Base-by-base conservation (phyloP, 495 filamentous ascomycete genomes). In the Achaetomiella virescens region DNA sequence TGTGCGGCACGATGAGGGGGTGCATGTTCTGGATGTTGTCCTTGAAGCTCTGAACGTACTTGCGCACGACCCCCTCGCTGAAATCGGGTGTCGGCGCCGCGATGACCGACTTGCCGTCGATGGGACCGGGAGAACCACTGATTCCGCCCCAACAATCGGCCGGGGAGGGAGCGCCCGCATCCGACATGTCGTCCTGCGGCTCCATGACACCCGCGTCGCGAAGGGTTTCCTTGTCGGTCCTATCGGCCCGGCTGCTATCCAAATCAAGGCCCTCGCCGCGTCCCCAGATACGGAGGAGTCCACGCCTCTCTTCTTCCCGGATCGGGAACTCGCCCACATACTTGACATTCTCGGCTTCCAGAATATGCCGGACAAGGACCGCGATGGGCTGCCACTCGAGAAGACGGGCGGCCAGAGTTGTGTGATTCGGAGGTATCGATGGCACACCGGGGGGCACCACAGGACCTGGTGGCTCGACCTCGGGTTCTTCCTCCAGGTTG, bases 1-100 rank as follows among this genome's bases (percentile, higher is more conserved):
- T 70, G 20, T 61, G 64, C 15, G 74, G 74, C 6, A 74, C 66
- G 36, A 98, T 77, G 64, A 97, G 91, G 12, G 93, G 93, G 67
- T 97, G 93, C 66, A 98, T 81, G 51, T 83, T 88, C 61, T 96
- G 87, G 37, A 98, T 86, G 64, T 95, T 79, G 5, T 84, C 68
- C 63, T 90, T 72, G 66, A 90, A 98, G 67, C 84, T 88, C 15
- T 79, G 61, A 36, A 86, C 78, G 38, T 90, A 85, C 38, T 72
- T 77, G 54, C 74, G 74, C 8, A 95, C 76, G 2, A 79, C 88
- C 12, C 67, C 70, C 18, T 75, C 63, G 52, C 86, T 80, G 48
- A 95, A 78, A 48, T 84, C 86, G 14, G 90, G 72, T 12, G 79
- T 74, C 31, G 84, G 60, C 24, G 31, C 7, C 2, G 21, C 83